Evolutionary conservation across 176 grass and related monocot species (phyloP), one percentile per base, ranked within the genome.

Genomic region (Hordeum marinum): DNA sequence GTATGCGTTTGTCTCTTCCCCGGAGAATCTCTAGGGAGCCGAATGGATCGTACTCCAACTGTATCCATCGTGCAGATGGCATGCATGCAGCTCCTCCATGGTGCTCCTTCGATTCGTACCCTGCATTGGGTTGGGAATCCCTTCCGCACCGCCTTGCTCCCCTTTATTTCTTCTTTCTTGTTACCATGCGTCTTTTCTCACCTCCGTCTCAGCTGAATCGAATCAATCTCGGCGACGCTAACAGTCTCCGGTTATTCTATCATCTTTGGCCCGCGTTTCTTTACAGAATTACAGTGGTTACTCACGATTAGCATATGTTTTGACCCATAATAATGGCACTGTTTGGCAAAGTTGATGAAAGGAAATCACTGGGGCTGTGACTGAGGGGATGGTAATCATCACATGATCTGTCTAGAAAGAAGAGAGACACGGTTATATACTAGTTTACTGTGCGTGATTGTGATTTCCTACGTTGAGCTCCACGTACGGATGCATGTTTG

Each of bases 141-240:
- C 48, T 85, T 69, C 4, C 26, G 17, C 25, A 12, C 13, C 32
- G 32, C 32, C 14, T 8, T 31, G 46, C 6, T 63, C 63, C 3
- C 14, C 14, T 66, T 66, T 18, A 36, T 39, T 70, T 40, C 67
- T 13, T 24, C 68, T 41, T 12, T 70, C 36, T 41, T 70, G 68
- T 29, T 29, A 29, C 2, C 79, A 82, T 82, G 35, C 36, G 25
- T 50, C 79, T 87, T 87, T 87, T 72, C 10, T 66, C 17, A 2
- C 68, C 40, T 25, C 11, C 11, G 39, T 25, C 37, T 43, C 18
- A 21, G 7, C 54, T 57, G 6, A 57, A 57, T 21, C 54, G 54
- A 1, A 57, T 3, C 18, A 2, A 21, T 57, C 54, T 21, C 54
- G 18, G 18, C 52, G 18, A 57, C 54, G 54, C 18, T 9, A 18